Conservation (phyloP, 2,329 filamentous ascomycete genomes). For the Pseudogymnoascus sp. region DNA sequence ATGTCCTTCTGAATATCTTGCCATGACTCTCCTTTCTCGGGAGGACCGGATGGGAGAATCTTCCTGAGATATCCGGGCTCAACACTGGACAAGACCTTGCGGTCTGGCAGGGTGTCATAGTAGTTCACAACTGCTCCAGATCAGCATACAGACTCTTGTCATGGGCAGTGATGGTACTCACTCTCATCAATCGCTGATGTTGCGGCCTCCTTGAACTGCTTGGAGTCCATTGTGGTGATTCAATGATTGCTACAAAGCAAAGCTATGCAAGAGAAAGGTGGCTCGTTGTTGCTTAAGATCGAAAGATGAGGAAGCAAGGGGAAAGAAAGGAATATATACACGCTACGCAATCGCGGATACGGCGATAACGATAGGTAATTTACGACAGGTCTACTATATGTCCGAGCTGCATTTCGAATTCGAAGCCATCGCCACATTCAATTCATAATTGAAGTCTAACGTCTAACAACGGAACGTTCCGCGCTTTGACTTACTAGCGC, state of each 20-base stretch:
- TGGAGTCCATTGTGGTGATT: constrained; percentile 56
- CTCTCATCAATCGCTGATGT: constrained; percentile 75
- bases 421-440: not conserved
- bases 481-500: not conserved
- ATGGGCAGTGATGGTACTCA: constrained; percentile 35
- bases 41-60: constrained; percentile 61
- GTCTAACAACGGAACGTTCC: constrained; percentile 6
- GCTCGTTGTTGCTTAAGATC: not conserved
- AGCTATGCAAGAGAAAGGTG: not conserved
- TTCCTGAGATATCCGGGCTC: constrained; percentile 78
- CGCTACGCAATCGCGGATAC: not conserved
- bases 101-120: constrained; percentile 63
- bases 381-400: not conserved
- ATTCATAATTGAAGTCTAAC: constrained; percentile 2
- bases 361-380: constrained; percentile 1
- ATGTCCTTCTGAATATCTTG: constrained; percentile 73
- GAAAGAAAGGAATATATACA: not conserved
- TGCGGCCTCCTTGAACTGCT: constrained; percentile 69
- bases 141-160: constrained; percentile 13
- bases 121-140: constrained; percentile 63
- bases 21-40: constrained; percentile 63
- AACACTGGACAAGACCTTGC: constrained; percentile 67
- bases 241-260: not conserved
- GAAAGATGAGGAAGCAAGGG: not conserved
- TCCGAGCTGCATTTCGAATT: not conserved